A percentile compares a stretch with the other conserved stretches of the same genome.
Evolutionary conservation across 164 flowering plant species (phyloP).

Genomic region (Vitis riparia): DNA sequence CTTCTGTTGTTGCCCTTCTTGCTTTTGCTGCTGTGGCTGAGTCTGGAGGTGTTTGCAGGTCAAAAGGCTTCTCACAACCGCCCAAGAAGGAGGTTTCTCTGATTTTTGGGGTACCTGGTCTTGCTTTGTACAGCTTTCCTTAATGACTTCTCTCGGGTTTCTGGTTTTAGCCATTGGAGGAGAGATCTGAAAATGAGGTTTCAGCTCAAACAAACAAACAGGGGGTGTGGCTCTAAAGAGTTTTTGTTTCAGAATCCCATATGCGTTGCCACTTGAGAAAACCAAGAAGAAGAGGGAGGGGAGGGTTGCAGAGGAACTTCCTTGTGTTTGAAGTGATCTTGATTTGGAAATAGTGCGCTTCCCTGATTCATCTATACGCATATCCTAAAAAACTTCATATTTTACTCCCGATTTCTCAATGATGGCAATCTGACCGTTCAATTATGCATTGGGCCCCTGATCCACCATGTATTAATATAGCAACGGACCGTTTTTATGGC

Average conservation of each 20-base stretch:
- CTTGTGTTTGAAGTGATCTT: too few species aligned
- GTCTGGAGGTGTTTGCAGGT: slow-evolving; percentile 54
- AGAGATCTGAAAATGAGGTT: not conserved
- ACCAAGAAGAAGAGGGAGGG: slow-evolving; percentile 3
- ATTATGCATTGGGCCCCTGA: not conserved
- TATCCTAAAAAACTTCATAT: too few species aligned
- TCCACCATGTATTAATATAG: too few species aligned
- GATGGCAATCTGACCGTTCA: slow-evolving; percentile 8
- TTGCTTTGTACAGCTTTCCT: slow-evolving; percentile 30
- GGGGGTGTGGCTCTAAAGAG: not conserved
- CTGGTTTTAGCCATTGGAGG: slow-evolving; percentile 53
- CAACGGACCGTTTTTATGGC: too few species aligned
- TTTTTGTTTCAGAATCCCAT: not conserved
- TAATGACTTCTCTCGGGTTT: slow-evolving; percentile 34
- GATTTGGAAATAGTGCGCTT: too few species aligned
- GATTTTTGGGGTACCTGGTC: slow-evolving; percentile 24
- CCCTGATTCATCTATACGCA: too few species aligned
- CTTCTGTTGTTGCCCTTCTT: slow-evolving; percentile 7
- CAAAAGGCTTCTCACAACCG: slow-evolving; percentile 55
- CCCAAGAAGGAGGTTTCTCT: slow-evolving; percentile 66
- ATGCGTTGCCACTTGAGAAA: not conserved
- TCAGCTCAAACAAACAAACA: slow-evolving; percentile 12
- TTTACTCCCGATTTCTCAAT: not conserved
- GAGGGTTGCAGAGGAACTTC: slow-evolving; percentile 2
- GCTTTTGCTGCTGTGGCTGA: slow-evolving; percentile 19